Evolutionary conservation across 371 early-diverging fungal genomes (phyloP), one percentile per base, ranked within the genome.

Genomic region (Saksenaea vasiformis): DNA sequence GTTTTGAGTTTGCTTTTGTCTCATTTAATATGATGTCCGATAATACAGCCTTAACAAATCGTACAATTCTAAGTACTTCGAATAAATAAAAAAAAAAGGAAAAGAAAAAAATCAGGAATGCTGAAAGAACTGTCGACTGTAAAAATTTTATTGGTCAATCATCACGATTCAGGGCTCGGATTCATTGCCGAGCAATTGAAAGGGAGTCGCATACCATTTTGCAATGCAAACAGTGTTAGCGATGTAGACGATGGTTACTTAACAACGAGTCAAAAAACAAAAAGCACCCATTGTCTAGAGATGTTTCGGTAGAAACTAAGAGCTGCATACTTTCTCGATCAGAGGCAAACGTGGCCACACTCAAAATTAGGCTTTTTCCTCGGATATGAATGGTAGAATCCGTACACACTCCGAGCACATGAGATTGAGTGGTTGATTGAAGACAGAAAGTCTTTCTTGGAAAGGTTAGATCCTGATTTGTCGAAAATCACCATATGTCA

Each of bases 301-400:
- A n/a, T n/a, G n/a, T n/a, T n/a, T n/a, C n/a, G n/a, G n/a, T n/a
- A n/a, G n/a, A n/a, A n/a, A n/a, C n/a, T n/a, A 39, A 39, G 15
- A 14, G 11, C 39, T 39, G 39, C 11, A 11, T 39, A 7, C 31
- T 7, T 31, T 7, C 31, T 31, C 31, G 31, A 31, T 31, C 31
- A 7, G 31, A 31, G 7, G 31, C 7, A 31, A 31, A 31, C 31
- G 31, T 31, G 31, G 31, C 31, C 31, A 4, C 4, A 31, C 2
- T 31, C 31, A 31, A 26, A 58, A 58, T 37, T 41, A 54, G 7
- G 57, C 57, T 64, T 66, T 51, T 61, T 24, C 31, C 7, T 31
- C 4, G 31, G 31, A 31, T 31, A 31, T 7, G 31, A 31, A 31
- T 31, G 31, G 31, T 31, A 31, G 7, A 31, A 31, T 31, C 31